Base-by-base conservation (phyloP, 2,329 filamentous ascomycete species). In the Dactylonectria estremocensis region DNA sequence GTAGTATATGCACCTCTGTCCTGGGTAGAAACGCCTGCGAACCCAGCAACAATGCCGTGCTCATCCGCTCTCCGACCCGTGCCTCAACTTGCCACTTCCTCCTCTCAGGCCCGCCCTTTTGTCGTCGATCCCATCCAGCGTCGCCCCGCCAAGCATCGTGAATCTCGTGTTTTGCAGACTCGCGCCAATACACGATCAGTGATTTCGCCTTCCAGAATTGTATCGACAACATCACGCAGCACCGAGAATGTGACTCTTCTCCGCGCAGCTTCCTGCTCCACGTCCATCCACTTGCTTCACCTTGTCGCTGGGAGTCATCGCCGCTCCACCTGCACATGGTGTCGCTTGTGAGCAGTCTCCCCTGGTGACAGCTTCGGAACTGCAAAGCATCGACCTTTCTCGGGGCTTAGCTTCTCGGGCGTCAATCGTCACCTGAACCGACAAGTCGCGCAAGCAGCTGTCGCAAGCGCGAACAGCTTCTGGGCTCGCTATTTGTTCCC, bases 111-210 rank as follows among this genome's bases (percentile, higher is more conserved):
- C 40, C 10, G 52, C 61, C 9, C 57, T 49, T 11, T 69, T 73
- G 7, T 55, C 20, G 37, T 73, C 68, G 0, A 76, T 52, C 7
- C 54, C 60, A 16, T 66, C 66, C n/a, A 80, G 67, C 14, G 67
- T 71, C 46, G 73, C 69, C 14, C 69, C 76, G 68, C 43, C 75
- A 76, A 2, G 81, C 81, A 56, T 83, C 81, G n/a, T 81, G 73
- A 13, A 83, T 80, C 16, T 80, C 81, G 63, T 83, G 81, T 61
- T 83, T 83, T 8, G 76, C 78, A 1, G 77, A 81, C 59, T 83
- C 81, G 28, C 81, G 81, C 16, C 81, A 77, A 59, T 79, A 88
- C 86, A 88, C 88, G 33, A 86, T 87, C 87, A 89, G n/a, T n/a
- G n/a, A n/a, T n/a, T n/a, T n/a, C n/a, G n/a, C n/a, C 80, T 3